Conservation (phyloP, 2,329 filamentous ascomycete genomes). For the Sclerotinia nivalis region DNA sequence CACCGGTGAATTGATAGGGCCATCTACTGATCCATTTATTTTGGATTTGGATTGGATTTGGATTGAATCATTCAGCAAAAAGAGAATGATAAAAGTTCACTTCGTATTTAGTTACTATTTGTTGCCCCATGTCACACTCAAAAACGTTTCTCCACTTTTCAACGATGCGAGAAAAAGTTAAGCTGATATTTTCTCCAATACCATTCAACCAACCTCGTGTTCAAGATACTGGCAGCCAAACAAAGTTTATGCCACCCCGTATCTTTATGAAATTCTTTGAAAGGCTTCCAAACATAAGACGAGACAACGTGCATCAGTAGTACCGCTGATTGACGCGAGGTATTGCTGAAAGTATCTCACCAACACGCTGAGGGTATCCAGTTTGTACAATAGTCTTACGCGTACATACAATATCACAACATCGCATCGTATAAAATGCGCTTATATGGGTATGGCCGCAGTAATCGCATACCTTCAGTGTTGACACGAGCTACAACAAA, state of each 20-base stretch:
- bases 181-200: neutral
- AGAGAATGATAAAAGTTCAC: neutral
- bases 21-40: neutral
- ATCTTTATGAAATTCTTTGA: neutral
- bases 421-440: neutral
- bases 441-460: neutral
- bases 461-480: neutral
- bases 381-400: neutral
- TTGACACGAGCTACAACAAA: neutral
- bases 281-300: neutral
- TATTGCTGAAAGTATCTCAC: neutral
- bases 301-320: neutral
- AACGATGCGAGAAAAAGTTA: neutral
- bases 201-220: slow-evolving; percentile 5
- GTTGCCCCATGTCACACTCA: neutral
- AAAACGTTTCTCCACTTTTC: neutral
- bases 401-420: neutral
- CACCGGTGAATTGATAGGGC: neutral
- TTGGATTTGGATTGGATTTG: neutral
- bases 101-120: neutral
- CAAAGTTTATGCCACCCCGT: neutral
- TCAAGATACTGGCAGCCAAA: neutral
- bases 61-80: neutral
- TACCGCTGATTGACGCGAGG: neutral
- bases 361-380: neutral